Evolutionary conservation across 2,329 filamentous ascomycete genomes (phyloP).

Genomic region (Zalaria obscura): DNA sequence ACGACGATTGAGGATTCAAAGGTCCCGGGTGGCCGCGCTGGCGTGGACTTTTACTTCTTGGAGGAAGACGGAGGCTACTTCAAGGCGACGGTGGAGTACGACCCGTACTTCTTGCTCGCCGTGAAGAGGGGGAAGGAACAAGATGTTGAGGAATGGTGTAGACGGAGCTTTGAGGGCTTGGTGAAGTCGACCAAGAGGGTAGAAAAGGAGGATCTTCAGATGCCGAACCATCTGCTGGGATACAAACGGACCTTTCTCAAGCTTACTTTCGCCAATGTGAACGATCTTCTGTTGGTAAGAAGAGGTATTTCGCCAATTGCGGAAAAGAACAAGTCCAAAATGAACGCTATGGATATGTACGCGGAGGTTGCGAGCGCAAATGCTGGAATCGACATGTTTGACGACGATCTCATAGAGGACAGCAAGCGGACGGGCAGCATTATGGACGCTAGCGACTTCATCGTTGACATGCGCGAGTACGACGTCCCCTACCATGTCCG

Average conservation of each 20-base stretch:
- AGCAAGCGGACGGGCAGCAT: slow-evolving; percentile 59
- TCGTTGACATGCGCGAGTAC: slow-evolving; percentile 97
- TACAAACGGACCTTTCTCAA: slow-evolving; percentile 81
- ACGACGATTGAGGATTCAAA: slow-evolving; percentile 77
- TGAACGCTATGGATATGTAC: slow-evolving; percentile 96
- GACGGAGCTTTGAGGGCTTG: slow-evolving; percentile 64
- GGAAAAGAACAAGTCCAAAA: slow-evolving; percentile 90
- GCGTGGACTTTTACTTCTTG: slow-evolving; percentile 94
- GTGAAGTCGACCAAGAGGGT: slow-evolving; percentile 65
- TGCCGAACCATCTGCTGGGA: slow-evolving; percentile 83
- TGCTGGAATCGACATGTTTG: slow-evolving; percentile 87
- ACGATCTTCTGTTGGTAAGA: slow-evolving; percentile 70
- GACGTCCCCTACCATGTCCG: slow-evolving; percentile 98
- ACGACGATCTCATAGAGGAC: slow-evolving; percentile 54
- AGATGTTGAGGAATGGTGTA: slow-evolving; percentile 91
- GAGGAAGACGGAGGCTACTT: slow-evolving; percentile 79
- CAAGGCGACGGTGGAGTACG: slow-evolving; percentile 92
- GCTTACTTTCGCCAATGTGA: slow-evolving; percentile 75
- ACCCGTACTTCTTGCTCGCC: slow-evolving; percentile 89
- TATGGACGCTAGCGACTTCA: slow-evolving; percentile 86
- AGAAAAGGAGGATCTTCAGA: slow-evolving; percentile 74
- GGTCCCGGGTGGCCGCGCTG: slow-evolving; percentile 69
- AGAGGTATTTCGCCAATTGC: slow-evolving; percentile 79
- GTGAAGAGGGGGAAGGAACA: slow-evolving; percentile 76
- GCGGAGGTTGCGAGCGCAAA: slow-evolving; percentile 84